Base-by-base conservation (phyloP, 441 rosid species). In the Eruca vesicaria region DNA sequence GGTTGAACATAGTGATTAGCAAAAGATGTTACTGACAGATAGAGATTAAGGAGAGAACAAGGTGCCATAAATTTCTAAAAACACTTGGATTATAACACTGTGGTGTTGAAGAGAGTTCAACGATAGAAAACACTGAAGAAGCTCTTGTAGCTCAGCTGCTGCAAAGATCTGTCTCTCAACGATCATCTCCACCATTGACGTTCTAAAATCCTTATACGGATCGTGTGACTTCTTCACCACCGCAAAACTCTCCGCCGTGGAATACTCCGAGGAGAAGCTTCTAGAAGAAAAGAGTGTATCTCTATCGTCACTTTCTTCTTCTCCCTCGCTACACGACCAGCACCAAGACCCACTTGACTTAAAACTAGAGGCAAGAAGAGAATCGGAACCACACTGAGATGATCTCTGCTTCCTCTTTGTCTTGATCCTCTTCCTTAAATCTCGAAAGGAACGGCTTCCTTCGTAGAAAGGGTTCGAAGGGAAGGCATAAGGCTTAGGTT, bases 171-270 rank as follows among this genome's bases (percentile, higher is more conserved):
- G 90, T 69, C 84, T 93, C 84, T 90, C 99, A 21, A 93, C 73
- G 11, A 95, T 93, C 99, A 95, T 95, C 86, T 95, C 99, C 82
- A 93, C 89, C 99, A 95, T 95, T 20, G 99, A 95, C 60, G 79
- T 82, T 71, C 92, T 84, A 66, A 95, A 95, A 80, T 95, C 98
- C 28, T 83, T 86, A 55, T 84, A 86, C 3, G 98, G 97, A 66
- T 93, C 93, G 7, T 87, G 84, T 0, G 98, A 96, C 60, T 88
- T 86, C 89, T 95, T 92, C 88, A 92, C 97, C 68, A 96, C 94
- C 0, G 94, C 98, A 36, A 91, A 85, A 83, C 98, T 93, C 64
- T 84, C 97, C 48, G 75, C 58, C 53, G 16, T 66, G 1, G 96
- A 87, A 14, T 94, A 88, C 9, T 86, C 86, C 0, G 97, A 85